phyloP scores from a whole-genome alignment of 176 grass and related monocot species.

The Musa itinerans region DNA sequence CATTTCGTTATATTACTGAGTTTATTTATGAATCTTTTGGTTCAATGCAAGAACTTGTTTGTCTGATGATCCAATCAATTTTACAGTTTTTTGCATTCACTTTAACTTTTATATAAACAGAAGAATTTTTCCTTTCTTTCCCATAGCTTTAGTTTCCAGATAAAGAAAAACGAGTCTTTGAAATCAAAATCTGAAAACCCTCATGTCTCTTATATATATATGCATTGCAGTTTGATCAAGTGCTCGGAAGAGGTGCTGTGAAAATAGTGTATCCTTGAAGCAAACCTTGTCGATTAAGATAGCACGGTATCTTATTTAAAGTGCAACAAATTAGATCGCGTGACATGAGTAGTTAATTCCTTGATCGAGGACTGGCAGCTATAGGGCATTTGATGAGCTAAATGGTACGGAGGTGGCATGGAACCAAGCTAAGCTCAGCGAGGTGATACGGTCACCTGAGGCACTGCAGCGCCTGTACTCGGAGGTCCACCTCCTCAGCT shows the following conservation, averaged over 20 bases:
- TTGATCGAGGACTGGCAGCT: not conserved
- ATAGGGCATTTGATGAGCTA: constrained; percentile 69
- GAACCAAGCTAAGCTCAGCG: constrained; percentile 62
- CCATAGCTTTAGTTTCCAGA: no score
- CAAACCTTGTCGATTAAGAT: not conserved
- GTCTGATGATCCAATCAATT: no score
- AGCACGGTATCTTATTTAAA: no score
- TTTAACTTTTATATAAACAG: no score
- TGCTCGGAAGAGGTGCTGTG: constrained; percentile 71
- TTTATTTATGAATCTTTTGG: no score
- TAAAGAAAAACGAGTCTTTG: no score
- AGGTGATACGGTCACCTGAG: constrained; percentile 51
- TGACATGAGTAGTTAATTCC: not conserved
- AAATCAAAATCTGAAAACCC: no score
- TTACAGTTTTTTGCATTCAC: no score
- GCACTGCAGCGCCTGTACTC: constrained; percentile 59
- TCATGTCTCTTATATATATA: not conserved
- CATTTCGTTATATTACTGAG: no score
- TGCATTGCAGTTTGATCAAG: constrained; percentile 40
- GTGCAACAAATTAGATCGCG: not conserved
- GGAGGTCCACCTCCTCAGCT: constrained; percentile 29
- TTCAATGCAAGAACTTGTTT: no score
- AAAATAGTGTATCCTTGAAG: constrained; percentile 47
- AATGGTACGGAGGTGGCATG: constrained; percentile 76
- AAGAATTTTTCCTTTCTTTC: no score